These are phyloP conservation scores for Candida pseudofarinosa DNA, from an alignment of 805 yeast genomes.

Conservation along the genomic window DNA sequence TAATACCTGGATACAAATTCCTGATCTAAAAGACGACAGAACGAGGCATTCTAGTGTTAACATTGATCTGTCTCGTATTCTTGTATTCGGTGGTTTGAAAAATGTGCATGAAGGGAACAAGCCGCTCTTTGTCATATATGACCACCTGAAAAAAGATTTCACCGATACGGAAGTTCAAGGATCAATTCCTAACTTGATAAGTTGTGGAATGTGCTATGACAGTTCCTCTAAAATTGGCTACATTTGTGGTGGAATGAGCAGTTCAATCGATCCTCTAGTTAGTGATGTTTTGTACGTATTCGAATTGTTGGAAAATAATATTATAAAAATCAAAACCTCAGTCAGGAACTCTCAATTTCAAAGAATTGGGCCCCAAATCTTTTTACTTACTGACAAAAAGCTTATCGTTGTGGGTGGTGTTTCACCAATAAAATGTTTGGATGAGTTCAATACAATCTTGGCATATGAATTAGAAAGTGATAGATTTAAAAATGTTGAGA, in stretches of 20 bases:
- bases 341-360: constrained; percentile 28
- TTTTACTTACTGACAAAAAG: constrained; percentile 23
- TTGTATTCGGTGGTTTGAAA: constrained; percentile 51
- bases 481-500: constrained; percentile 16
- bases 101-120: constrained; percentile 1
- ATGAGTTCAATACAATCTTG: constrained; percentile 32
- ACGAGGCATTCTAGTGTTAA: constrained; percentile 47
- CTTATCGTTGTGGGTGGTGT: constrained; percentile 58
- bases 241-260: constrained; percentile 47
- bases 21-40: constrained; percentile 42
- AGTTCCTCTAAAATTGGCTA: constrained; percentile 29
- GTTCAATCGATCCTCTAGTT: constrained; percentile 23
- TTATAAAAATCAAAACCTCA: constrained; percentile 14
- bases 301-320: constrained; percentile 10
- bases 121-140: constrained; percentile 17
- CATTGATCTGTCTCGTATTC: constrained; percentile 20
- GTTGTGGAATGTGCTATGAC: constrained; percentile 32
- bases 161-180: constrained; percentile 12
- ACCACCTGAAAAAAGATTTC: constrained; percentile 9
- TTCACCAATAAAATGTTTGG: constrained; percentile 32
- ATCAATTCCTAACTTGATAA: constrained; percentile 21
- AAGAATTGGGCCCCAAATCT: constrained; percentile 48
- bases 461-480: constrained; percentile 20
- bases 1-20: constrained; percentile 37
- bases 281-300: constrained; percentile 34